Evolutionary conservation across 331 rosid species (phyloP), one percentile per base, ranked within the genome.

Genomic region (Cydonia oblonga): DNA sequence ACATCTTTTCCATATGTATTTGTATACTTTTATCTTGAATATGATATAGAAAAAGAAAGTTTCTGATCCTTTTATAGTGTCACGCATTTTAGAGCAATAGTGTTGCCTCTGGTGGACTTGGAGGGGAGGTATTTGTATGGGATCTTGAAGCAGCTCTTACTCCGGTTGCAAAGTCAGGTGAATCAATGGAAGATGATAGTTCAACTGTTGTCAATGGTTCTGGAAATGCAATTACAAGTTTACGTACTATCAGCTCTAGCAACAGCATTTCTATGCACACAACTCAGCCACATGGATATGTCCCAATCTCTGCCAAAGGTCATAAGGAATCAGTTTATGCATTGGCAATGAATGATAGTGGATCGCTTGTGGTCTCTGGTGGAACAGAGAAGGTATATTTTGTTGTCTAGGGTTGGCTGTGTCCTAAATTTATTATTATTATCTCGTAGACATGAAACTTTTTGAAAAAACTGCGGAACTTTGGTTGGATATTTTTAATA

Each of bases 31-130:
- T 25, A 18, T 35, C 46, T 69, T 33, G 58, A 33, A 35, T 57
- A 9, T 59, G 11, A 4, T 11, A 5, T 18, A 11, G n/a, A 59
- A 71, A 56, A 59, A 71, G 76, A 72, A 60, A 44, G 28, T 80
- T 77, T 87, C 89, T 91, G 88, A 91, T 95, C 83, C 85, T 86
- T 80, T 81, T 87, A 80, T 95, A 91, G 96, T 93, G 90, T 86
- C 89, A 52, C 87, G 97, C 96, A 87, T 91, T 91, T 89, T 95
- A 95, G 99, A 88, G 96, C 96, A 95, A 91, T 95, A 52, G 84
- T 87, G 96, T 95, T 91, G 99, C 99, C 82, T 95, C 99, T 75
- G 99, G 97, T 61, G 99, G 99, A 82, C 97, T 95, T 84, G 99
- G 99, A 11, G 99, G 96, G 87, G 99, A 95, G 89, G 99, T 95